Conservation (phyloP, 306 rosid species). For the Gastrolobium villosum region DNA sequence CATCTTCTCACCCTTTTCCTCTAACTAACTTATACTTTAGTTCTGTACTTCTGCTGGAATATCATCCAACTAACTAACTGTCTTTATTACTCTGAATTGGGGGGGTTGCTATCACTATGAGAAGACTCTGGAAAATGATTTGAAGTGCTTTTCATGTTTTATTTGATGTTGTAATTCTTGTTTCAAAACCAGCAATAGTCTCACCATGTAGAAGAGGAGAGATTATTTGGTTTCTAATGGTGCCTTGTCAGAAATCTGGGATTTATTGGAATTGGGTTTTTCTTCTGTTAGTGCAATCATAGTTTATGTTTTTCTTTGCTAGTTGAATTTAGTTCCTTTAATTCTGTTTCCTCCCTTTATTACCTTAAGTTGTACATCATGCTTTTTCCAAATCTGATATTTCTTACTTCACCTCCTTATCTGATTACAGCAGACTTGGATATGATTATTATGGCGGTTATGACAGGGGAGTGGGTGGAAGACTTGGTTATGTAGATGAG, state of each 20-base stretch:
- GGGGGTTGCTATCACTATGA: too few species aligned
- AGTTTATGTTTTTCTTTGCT: constrained; percentile 36
- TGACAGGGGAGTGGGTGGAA: constrained; percentile 83
- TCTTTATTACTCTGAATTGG: too few species aligned
- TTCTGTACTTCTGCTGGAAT: too few species aligned
- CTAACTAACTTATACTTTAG: too few species aligned
- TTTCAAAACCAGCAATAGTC: neutral
- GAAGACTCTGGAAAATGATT: constrained; percentile 8
- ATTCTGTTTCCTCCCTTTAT: constrained; percentile 20
- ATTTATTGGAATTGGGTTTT: constrained; percentile 20
- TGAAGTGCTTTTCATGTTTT: neutral
- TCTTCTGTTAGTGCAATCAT: neutral
- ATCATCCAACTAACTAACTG: too few species aligned
- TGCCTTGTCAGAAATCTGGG: neutral
- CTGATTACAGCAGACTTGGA: constrained; percentile 64
- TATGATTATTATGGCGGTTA: constrained; percentile 84
- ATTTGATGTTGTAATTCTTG: neutral
- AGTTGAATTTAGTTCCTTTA: constrained; percentile 25
- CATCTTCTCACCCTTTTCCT: too few species aligned
- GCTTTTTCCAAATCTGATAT: neutral
- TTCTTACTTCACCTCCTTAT: constrained; percentile 4
- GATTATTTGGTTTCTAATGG: neutral
- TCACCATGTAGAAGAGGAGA: neutral
- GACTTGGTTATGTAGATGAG: constrained; percentile 82
- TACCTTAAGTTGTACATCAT: constrained; percentile 16